These are phyloP conservation scores for Penicillium sp. DNA, from an alignment of 2,329 filamentous ascomycete genomes.

Conservation along the genomic window DNA sequence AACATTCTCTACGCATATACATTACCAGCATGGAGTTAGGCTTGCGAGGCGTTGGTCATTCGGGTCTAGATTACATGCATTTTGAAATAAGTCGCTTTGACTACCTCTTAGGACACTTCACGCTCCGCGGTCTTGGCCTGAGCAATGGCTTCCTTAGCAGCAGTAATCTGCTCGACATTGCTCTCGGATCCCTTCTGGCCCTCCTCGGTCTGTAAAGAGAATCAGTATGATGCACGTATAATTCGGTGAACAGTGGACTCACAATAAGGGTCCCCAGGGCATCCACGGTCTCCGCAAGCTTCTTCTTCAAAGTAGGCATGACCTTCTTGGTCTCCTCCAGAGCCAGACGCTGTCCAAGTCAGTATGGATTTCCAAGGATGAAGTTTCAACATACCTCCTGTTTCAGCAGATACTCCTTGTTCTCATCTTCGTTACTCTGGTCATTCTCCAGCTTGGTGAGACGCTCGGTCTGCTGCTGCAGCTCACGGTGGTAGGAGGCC, in stretches of 20 bases:
- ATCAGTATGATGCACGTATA: neutral
- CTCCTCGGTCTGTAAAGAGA: constrained; percentile 36
- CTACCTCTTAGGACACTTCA: constrained; percentile 34
- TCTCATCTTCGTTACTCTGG: constrained; percentile 69
- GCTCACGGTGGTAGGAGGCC: constrained; percentile 82
- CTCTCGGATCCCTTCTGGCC: constrained; percentile 40
- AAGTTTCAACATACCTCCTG: constrained; percentile 67
- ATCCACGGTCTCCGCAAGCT: constrained; percentile 68
- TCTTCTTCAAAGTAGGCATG: constrained; percentile 67
- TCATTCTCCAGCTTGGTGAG: constrained; percentile 67
- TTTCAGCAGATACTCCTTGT: constrained; percentile 74
- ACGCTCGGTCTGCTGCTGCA: constrained; percentile 69
- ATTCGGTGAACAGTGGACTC: constrained; percentile 31
- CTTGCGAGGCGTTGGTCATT: constrained; percentile 22
- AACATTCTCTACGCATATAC: constrained; percentile 16
- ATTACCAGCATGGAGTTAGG: constrained; percentile 31
- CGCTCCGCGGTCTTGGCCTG: constrained; percentile 40
- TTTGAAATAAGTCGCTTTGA: constrained; percentile 5
- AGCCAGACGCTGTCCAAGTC: constrained; percentile 62
- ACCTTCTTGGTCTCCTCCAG: constrained; percentile 85
- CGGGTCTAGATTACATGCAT: constrained; percentile 21
- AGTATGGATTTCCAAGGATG: neutral
- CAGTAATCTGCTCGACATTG: constrained; percentile 42
- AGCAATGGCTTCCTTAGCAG: constrained; percentile 43
- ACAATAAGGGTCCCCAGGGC: constrained; percentile 77